Base-by-base conservation (phyloP, 208 protist genomes). In the Acanthamoeba royreba region DNA sequence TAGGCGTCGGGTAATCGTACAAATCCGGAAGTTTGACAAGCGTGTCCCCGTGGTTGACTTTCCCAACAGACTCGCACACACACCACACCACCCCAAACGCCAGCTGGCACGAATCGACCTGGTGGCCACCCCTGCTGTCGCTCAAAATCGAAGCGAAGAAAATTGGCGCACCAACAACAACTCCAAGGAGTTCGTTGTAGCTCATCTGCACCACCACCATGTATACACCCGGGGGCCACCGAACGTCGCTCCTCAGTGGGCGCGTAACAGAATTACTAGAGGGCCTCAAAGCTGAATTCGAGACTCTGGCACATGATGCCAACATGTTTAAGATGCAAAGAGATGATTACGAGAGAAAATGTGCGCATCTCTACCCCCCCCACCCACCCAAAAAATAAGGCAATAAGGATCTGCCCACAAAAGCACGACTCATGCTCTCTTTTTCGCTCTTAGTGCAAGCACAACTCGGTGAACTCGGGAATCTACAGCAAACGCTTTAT, bases 311-410 rank as follows among this genome's bases (percentile, higher is more conserved):
- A 31, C 58, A 93, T 52, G 94, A 95, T 55, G 52, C 92, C 25
- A 61, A 31, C 66, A 7, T 90, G 25, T 95, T 85, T 38, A 94
- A 93, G 53, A 53, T 81, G 17, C 94, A 95, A 69, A 77, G 88
- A 90, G 94, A 95, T 33, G 94, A 95, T 15, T 95, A 93, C 63
- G 94, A 95, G 53, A 85, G 92, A 92, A 95, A 95, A 85, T 93
- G 94, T 95, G 90, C 33, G 19, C 61, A 45, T 13, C 22, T 49
- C 5, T 7, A 38, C 35, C 31, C 55, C 31, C 2, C 40, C 46
- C 19, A 22, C 63, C 35, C 47, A 3, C 33, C 7, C 66, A 83
- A 35, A 11, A 19, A 15, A 4, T 92, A 81, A 19, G 15, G 4
- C 69, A 31, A 69, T 92, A 15, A 11, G 8, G 28, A 28, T 86